Evolutionary conservation across 2,329 filamentous ascomycete species (phyloP).

Genomic region (Shiraia sp.): DNA sequence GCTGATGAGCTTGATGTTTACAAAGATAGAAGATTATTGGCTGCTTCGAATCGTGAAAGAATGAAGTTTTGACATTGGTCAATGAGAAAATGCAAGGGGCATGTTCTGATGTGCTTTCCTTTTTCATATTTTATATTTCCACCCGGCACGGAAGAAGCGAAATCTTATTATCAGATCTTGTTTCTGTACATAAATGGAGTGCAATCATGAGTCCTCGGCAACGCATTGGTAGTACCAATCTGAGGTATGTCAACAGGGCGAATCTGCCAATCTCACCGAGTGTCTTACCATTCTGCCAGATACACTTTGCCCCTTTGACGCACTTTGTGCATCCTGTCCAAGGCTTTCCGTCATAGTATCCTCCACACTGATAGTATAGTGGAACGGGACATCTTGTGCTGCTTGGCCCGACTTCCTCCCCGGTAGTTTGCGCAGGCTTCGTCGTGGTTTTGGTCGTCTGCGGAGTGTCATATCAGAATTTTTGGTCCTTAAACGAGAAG

Average conservation of each 20-base stretch:
- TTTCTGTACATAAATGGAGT: too few relatives aligned
- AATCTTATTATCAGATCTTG: too few relatives aligned
- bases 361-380: slow-evolving; percentile 37
- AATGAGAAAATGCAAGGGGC: too few relatives aligned
- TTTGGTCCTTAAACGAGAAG: too few relatives aligned
- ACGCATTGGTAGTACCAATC: slow-evolving; percentile 37
- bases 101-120: too few relatives aligned
- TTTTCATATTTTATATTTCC: too few relatives aligned
- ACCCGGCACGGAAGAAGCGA: too few relatives aligned
- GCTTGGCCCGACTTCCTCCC: slow-evolving; percentile 28
- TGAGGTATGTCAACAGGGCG: slow-evolving; percentile 11
- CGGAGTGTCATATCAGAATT: not conserved
- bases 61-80: too few relatives aligned
- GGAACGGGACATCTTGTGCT: slow-evolving; percentile 37
- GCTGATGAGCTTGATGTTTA: not conserved
- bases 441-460: slow-evolving; percentile 13
- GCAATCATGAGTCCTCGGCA: slow-evolving; percentile 16
- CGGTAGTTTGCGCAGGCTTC: slow-evolving; percentile 9
- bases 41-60: too few relatives aligned
- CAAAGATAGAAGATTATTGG: too few relatives aligned
- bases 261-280: too few relatives aligned
- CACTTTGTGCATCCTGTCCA: slow-evolving; percentile 36
- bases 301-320: slow-evolving; percentile 28
- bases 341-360: slow-evolving; percentile 25
- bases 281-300: slow-evolving; percentile 33